phyloP scores from a whole-genome alignment of 1,284 basidiomycete genomes.

The Somion occarium region DNA sequence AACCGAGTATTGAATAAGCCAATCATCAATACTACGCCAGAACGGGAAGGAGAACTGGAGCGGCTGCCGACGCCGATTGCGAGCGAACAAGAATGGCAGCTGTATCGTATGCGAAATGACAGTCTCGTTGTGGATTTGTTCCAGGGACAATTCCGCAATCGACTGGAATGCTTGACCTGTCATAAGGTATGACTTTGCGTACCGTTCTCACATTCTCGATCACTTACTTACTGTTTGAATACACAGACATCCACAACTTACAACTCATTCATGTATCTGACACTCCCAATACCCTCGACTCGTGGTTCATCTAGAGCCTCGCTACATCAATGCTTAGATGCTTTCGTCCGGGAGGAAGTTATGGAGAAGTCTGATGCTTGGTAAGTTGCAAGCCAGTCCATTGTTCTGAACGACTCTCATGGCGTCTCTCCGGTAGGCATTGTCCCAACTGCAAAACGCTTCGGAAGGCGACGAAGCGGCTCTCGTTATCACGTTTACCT shows the following conservation, averaged over 20 bases:
- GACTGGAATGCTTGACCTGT: constrained; percentile 88
- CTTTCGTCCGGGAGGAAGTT: constrained; percentile 88
- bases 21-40: constrained; percentile 67
- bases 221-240: constrained; percentile 4
- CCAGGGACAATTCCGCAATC: constrained; percentile 95
- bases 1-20: constrained; percentile 86
- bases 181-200: constrained; percentile 62
- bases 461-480: constrained; percentile 77
- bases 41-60: constrained; percentile 87
- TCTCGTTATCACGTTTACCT: constrained; percentile 88
- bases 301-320: constrained; percentile 62
- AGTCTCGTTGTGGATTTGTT: constrained; percentile 96
- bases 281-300: constrained; percentile 80
- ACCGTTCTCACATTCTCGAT: neutral
- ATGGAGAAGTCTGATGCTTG: constrained; percentile 95
- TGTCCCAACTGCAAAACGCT: constrained; percentile 90
- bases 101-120: constrained; percentile 89
- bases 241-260: constrained; percentile 97
- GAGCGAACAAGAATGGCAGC: constrained; percentile 91
- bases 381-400: constrained; percentile 41
- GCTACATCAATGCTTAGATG: constrained; percentile 82
- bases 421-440: constrained; percentile 51
- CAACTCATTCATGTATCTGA: constrained; percentile 96
- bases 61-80: constrained; percentile 84
- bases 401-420: neutral